phyloP scores from a whole-genome alignment of 495 filamentous ascomycete species.

The Penicillium alfredii region DNA sequence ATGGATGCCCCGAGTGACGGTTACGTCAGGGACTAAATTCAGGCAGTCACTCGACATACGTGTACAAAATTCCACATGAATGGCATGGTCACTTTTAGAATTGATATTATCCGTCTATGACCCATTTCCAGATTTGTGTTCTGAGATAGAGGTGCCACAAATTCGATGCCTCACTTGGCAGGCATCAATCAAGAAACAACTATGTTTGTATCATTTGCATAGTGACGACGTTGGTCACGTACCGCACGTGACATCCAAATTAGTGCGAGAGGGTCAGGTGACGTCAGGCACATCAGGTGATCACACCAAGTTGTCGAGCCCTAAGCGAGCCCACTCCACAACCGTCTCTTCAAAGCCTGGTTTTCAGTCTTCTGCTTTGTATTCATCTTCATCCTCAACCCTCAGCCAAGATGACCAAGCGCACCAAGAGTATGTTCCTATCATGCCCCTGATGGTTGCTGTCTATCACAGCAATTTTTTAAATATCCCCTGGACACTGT shows the following conservation, averaged over 20 bases:
- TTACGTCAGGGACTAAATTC: constrained; percentile 5
- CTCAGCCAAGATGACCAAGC: constrained; percentile 80
- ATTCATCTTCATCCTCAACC: constrained; percentile 42
- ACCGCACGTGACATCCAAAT: too few relatives aligned
- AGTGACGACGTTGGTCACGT: too few relatives aligned
- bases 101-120: too few relatives aligned
- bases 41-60: too few relatives aligned
- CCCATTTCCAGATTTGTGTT: too few relatives aligned
- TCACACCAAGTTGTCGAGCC: constrained; percentile 28
- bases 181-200: constrained; percentile 2
- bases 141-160: background rate
- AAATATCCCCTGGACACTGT: constrained; percentile 21
- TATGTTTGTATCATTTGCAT: too few relatives aligned
- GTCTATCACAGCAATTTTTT: background rate
- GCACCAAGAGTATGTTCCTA: constrained; percentile 71
- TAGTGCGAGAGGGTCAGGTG: too few relatives aligned
- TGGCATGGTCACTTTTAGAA: too few relatives aligned
- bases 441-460: background rate
- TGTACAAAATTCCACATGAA: too few relatives aligned
- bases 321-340: constrained; percentile 47
- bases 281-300: constrained; percentile 21
- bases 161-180: background rate
- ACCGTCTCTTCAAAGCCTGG: constrained; percentile 34
- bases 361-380: constrained; percentile 38
- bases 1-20: constrained; percentile 13